phyloP scores from a whole-genome alignment of 164 flowering plant genomes.

The Protea cynaroides region DNA sequence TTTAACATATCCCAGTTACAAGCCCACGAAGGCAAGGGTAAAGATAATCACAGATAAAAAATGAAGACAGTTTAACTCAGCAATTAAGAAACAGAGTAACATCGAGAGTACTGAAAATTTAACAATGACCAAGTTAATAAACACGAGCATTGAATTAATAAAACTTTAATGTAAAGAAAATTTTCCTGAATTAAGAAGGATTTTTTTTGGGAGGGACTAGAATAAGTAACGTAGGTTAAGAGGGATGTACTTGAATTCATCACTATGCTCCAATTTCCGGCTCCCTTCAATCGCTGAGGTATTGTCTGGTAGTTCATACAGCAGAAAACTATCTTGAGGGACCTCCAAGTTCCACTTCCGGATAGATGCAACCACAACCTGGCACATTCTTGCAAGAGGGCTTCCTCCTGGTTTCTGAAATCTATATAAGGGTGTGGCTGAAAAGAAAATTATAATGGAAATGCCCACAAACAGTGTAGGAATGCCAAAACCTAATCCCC shows the following conservation, averaged over 20 bases:
- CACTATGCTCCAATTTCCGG: slow-evolving; percentile 35
- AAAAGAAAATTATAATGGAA: slow-evolving; percentile 50
- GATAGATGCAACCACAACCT: no score
- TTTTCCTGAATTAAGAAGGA: no score
- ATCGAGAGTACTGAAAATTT: no score
- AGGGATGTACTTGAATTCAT: slow-evolving; percentile 54
- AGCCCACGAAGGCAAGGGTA: no score
- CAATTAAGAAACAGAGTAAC: no score
- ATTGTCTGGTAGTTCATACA: slow-evolving; percentile 34
- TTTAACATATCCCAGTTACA: no score
- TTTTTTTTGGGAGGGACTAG: neutral
- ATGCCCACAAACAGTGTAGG: slow-evolving; percentile 56
- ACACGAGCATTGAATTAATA: neutral
- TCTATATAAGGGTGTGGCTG: slow-evolving; percentile 57
- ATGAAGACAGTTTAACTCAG: no score
- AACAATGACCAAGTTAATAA: neutral
- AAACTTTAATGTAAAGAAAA: neutral
- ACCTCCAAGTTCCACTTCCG: slow-evolving; percentile 27
- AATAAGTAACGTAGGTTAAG: neutral
- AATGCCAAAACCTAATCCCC: slow-evolving; percentile 64
- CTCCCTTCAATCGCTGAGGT: no score
- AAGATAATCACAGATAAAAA: no score
- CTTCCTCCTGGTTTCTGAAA: slow-evolving; percentile 8
- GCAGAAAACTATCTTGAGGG: slow-evolving; percentile 40
- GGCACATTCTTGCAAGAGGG: no score